These are phyloP conservation scores for Sonneratia caseolaris DNA, from an alignment of 345 rosid species.

Conservation along the genomic window DNA sequence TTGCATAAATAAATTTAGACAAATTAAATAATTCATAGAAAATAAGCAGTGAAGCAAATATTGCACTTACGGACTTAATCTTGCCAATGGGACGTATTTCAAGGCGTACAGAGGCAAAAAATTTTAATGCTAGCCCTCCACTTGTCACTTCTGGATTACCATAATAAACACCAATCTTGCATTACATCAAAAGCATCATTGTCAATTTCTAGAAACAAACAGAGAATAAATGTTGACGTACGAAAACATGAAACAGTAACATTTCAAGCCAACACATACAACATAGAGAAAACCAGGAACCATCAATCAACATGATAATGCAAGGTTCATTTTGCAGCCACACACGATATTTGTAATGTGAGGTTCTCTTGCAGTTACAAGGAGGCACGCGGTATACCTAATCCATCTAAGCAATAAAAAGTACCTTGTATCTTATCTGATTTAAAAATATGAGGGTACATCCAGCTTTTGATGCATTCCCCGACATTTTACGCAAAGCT, in stretches of 20 bases:
- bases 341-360: not conserved
- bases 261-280: not conserved
- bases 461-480: conserved; percentile 99
- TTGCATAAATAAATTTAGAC: conserved; percentile 2
- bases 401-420: conserved; percentile 1
- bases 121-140: conserved; percentile 92
- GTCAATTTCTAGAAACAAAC: not conserved
- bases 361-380: no score
- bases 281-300: not conserved
- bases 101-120: conserved; percentile 88
- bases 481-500: conserved; percentile 98
- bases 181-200: conserved; percentile 12
- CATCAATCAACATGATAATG: not conserved
- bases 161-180: conserved; percentile 88
- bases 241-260: not conserved
- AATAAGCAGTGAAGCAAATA: not conserved
- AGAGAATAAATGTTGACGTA: not conserved
- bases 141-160: conserved; percentile 99
- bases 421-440: conserved; percentile 91
- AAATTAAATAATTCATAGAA: not conserved
- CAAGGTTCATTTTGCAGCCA: not conserved
- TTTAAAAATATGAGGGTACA: conserved; percentile 89
- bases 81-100: conserved; percentile 92
- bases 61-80: conserved; percentile 78
- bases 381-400: not conserved